Base-by-base conservation (phyloP, 257 asterid genomes). In the Echites panduratus region DNA sequence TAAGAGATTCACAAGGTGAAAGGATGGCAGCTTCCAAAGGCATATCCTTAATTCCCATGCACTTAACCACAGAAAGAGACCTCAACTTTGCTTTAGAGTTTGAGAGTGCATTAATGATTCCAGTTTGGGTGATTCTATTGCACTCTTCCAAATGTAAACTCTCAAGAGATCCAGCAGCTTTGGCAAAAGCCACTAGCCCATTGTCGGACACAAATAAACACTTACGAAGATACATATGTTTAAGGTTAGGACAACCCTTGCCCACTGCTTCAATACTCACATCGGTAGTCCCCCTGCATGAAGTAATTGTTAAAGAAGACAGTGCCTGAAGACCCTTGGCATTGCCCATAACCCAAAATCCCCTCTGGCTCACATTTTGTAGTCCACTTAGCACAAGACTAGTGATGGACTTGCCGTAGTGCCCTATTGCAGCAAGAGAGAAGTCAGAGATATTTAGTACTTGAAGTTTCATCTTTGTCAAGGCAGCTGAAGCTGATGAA, bases 311-410 rank as follows among this genome's bases (percentile, higher is more conserved):
- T 74, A 95, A 79, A 54, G 97, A 88, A 43, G 87, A 77, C 24
- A 95, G 81, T 1, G 73, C 57, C 68, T 83, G 81, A 20, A 95
- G 84, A 64, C 98, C 99, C 71, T 53, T 82, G 32, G 96, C 90
- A 27, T 79, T 88, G 17, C 89, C 96, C 99, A 95, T 95, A 65
- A 85, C 97, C 99, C 98, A 95, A 79, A 95, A 90, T 7, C 99
- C 97, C 80, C 83, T 88, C 78, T 92, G 89, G 84, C 87, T 91
- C 19, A 95, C 97, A 6, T 84, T 89, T 22, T 78, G 89, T 81
- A 95, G 97, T 40, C 86, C 86, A 1, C 79, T 35, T 4, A 95
- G 86, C 12, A 82, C 85, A 49, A 95, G 96, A 82, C 68, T 80
- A 11, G 88, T 81, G 62, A 95, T 81, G 40, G 86, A 77, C 81